Base-by-base conservation (phyloP, 257 asterid species). In the Plectranthus barbatus region DNA sequence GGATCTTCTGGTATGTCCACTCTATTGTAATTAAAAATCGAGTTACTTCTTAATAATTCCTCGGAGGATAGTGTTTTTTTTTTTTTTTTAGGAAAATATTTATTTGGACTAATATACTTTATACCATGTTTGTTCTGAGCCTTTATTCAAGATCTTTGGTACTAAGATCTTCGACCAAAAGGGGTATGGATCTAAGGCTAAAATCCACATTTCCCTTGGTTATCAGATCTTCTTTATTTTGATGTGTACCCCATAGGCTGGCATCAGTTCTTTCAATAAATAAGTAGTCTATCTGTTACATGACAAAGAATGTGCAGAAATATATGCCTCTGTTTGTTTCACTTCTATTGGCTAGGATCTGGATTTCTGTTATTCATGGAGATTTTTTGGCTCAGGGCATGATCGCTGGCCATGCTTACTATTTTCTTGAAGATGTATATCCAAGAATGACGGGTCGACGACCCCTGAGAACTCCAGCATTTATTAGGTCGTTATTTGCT, bases 321-420 rank as follows among this genome's bases (percentile, higher is more conserved):
- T 5, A 26, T 26, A 5, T 26, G 31, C 5, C 5, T 26, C 31
- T 1, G 31, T 26, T 2, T 26, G 31, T 26, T 4, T 3, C 36
- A 33, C 15, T 17, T 54, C 47, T 42, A 33, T 65, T 15, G 31
- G 9, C 36, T 24, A 4, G 21, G 8, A 9, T 37, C 5, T 26
- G 23, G n/a, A n/a, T n/a, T n/a, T 42, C 1, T 60, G 67, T 67
- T 33, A 36, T 61, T 68, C 15, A 68, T 54, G 3, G 29, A 19
- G 26, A 36, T 7, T 60, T 18, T 65, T 57, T 78, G 62, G 52
- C 64, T 70, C 87, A 90, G 96, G 97, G 99, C 41, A 85, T 89
- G 99, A 82, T 93, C 57, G 96, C 97, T 36, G 96, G 96, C 4
- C 97, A 92, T 76, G 99, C 97, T 44, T 90, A 92, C 87, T 90